Evolutionary conservation across 2,329 filamentous ascomycete genomes (phyloP).

Genomic region (Ophiocordyceps camponoti-leonardi): DNA sequence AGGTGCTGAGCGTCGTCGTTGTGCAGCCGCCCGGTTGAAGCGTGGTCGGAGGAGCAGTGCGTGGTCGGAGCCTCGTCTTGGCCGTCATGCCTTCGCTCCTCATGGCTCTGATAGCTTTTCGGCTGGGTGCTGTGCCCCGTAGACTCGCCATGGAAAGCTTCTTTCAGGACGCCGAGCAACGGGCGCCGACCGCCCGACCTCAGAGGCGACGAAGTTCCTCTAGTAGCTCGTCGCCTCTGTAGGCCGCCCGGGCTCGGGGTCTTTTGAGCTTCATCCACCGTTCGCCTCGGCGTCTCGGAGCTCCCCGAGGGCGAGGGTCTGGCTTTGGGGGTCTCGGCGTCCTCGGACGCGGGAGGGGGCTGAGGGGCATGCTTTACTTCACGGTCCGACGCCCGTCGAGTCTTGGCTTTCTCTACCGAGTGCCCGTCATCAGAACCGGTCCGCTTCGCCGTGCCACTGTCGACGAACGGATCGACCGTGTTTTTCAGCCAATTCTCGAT

Average conservation of each 20-base stretch:
- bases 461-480: constrained; percentile 46
- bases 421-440: background rate
- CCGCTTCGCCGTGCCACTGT: constrained; percentile 10
- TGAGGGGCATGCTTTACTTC: background rate
- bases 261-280: constrained; percentile 10
- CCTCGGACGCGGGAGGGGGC: constrained; percentile 1
- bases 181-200: constrained; percentile 30
- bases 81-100: constrained; percentile 18
- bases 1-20: background rate
- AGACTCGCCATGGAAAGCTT: constrained; percentile 47
- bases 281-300: constrained; percentile 6
- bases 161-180: constrained; percentile 40
- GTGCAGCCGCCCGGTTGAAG: constrained; percentile 1
- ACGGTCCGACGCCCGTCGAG: constrained; percentile 1
- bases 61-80: constrained; percentile 9
- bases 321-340: constrained; percentile 2
- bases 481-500: constrained; percentile 49
- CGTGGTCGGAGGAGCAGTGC: constrained; percentile 3
- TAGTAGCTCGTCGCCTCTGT: constrained; percentile 38
- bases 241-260: constrained; percentile 22
- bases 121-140: constrained; percentile 25
- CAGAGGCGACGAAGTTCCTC: constrained; percentile 27
- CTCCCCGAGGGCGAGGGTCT: background rate
- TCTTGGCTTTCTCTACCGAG: background rate
- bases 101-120: constrained; percentile 29